Evolutionary conservation across 2,329 filamentous ascomycete species (phyloP), one percentile per base, ranked within the genome.

Genomic region (Apiospora pterosperma): DNA sequence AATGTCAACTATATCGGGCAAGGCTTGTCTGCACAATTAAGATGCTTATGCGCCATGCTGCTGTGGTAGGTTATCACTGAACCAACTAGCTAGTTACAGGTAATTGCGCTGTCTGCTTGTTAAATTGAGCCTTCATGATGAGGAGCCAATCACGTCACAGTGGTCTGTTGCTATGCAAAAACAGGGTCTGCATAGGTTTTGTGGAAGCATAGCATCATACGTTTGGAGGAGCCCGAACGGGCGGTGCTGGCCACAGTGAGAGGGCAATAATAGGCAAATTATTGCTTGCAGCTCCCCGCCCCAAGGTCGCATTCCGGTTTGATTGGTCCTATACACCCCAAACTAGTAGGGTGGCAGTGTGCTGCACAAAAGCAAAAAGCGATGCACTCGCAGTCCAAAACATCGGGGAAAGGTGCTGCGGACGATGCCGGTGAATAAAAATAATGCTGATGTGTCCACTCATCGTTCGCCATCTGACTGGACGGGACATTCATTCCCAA

Each of bases 21-120:
- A 62, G n/a, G 58, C 23, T 11, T 23, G 36, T 36, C 58, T 60
- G 58, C 58, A 39, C 34, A 38, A 60, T 38, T 60, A 60, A 60
- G 58, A 60, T 60, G 34, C 58, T 60, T 36, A 60, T 60, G 58
- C 36, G 48, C 16, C 48, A 55, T 55, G 48, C 48, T 25, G 34
- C n/a, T 16, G n/a, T 55, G 0, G 48, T 28, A 34, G 48, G 28
- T n/a, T 34, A 55, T 31, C 19, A n/a, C n/a, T n/a, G n/a, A n/a
- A n/a, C n/a, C n/a, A n/a, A n/a, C n/a, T 28, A 28, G 25, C 44
- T 31, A 12, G 44, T 52, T 25, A 16, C 23, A 52, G 23, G 44
- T 28, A 52, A 52, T 52, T 52, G 23, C 23, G 44, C 19, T 12
- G 44, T 19, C 44, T 25, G 5, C 44, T 52, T 14, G 25, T 55